Base-by-base conservation (phyloP, 805 yeast species). In the Candida schatavii region DNA sequence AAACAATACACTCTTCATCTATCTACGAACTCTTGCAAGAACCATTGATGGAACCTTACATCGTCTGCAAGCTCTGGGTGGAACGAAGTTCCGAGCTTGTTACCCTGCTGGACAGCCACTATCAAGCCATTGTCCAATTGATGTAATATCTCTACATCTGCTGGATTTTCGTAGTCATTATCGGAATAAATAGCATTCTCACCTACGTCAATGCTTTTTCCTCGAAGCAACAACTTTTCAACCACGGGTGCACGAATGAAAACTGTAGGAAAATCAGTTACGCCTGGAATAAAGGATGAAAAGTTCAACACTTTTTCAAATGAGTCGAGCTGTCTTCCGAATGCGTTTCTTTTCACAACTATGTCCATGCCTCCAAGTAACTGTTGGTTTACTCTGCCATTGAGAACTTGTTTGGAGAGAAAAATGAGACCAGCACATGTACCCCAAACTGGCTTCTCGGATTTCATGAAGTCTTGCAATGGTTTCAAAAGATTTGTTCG, bases 351-450 rank as follows among this genome's bases (percentile, higher is more conserved):
- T 37, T 74, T 72, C 18, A 85, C 87, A 26, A 70, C 67, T 4
- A 85, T 78, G 49, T 80, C 77, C 52, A 86, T 60, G 1, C 84
- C 86, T 1, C 88, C 85, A 32, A 86, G 63, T 2, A 80, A 57
- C 43, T 74, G 64, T 47, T 85, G 84, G 18, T 75, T 72, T 1
- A 67, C 70, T 37, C 72, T 71, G 17, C 80, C 83, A 52, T 78
- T 74, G 13, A 70, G 63, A 28, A 82, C 66, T 36, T 71, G 68
- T 42, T 73, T 67, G 5, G 89, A 74, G 19, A 86, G 64, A 48
- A 85, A 71, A 39, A 86, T 85, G 50, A 86, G 64, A 2, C 95
- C 95, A 2, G 95, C 95, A 61, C 95, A 86, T 1, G 95, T 86
- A 0, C 95, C 95, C 95, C 95, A 86, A 10, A 80, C 74, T 1